Conservation (phyloP, 139 green algal genomes). For the Picochlorum sp. region DNA sequence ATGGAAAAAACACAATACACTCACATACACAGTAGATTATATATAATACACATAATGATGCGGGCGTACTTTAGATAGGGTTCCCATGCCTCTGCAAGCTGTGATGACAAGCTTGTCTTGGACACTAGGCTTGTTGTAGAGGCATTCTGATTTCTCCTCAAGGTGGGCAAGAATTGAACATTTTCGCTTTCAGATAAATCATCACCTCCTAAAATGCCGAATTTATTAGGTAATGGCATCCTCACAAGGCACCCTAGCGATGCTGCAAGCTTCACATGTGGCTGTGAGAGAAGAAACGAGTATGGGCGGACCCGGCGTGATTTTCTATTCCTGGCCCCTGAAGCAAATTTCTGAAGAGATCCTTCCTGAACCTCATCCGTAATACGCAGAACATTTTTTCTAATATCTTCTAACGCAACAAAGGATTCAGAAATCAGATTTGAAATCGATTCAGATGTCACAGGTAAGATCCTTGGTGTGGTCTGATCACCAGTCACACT, state of each 20-base stretch:
- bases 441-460: constrained; percentile 19
- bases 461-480: background rate
- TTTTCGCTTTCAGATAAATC: background rate
- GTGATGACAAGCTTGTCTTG: constrained; percentile 11
- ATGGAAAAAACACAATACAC: background rate
- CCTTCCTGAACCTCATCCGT: constrained; percentile 32
- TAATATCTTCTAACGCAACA: constrained; percentile 12
- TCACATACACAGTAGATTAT: background rate
- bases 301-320: constrained; percentile 18
- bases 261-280: constrained; percentile 38
- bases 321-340: constrained; percentile 14
- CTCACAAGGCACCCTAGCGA: constrained; percentile 43
- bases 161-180: background rate
- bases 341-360: constrained; percentile 21
- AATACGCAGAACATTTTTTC: constrained; percentile 10
- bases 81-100: constrained; percentile 31
- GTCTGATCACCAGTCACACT: background rate
- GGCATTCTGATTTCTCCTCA: background rate
- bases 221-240: constrained; percentile 36
- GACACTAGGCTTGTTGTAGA: constrained; percentile 19
- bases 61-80: constrained; percentile 32
- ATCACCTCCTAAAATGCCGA: background rate
- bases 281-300: constrained; percentile 14
- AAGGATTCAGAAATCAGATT: constrained; percentile 16
- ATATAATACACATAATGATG: background rate